phyloP scores from a whole-genome alignment of 805 yeast species.

The Ogataea nitratoaversa region DNA sequence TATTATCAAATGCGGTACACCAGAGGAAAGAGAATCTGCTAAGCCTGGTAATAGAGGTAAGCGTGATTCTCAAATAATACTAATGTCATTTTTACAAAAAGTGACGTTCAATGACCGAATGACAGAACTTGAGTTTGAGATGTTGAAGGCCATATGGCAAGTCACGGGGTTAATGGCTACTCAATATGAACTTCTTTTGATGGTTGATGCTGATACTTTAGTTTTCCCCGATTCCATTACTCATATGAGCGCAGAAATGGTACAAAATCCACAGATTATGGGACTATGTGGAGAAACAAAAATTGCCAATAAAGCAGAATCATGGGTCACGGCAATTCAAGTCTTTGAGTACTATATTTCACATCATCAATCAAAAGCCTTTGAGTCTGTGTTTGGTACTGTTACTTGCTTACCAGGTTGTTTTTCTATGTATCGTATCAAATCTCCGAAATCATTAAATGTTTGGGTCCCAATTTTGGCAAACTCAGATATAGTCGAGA shows the following conservation, averaged over 20 bases:
- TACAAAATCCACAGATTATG: conserved; percentile 80
- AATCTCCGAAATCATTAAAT: conserved; percentile 75
- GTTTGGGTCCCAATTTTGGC: conserved; percentile 94
- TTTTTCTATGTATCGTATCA: conserved; percentile 87
- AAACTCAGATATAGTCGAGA: conserved; percentile 89
- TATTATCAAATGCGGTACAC: conserved; percentile 86
- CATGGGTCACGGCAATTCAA: conserved; percentile 92
- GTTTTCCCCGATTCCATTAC: conserved; percentile 83
- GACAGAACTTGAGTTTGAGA: conserved; percentile 83
- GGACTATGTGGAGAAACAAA: conserved; percentile 95
- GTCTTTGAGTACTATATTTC: conserved; percentile 91
- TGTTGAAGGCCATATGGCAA: conserved; percentile 70
- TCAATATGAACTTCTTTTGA: conserved; percentile 72
- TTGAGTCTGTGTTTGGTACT: conserved; percentile 91
- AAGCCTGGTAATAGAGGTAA: conserved; percentile 95
- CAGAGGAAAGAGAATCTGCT: conserved; percentile 62
- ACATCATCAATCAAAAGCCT: conserved; percentile 91
- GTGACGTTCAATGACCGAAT: conserved; percentile 90
- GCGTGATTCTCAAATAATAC: conserved; percentile 87
- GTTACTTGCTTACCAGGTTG: conserved; percentile 97
- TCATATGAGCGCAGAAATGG: conserved; percentile 89
- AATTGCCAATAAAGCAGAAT: conserved; percentile 72
- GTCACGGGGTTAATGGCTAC: conserved; percentile 83
- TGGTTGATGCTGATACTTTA: conserved; percentile 95
- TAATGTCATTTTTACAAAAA: conserved; percentile 86